Conservation (phyloP, 164 flowering plant genomes). For the Aristolochia contorta region DNA sequence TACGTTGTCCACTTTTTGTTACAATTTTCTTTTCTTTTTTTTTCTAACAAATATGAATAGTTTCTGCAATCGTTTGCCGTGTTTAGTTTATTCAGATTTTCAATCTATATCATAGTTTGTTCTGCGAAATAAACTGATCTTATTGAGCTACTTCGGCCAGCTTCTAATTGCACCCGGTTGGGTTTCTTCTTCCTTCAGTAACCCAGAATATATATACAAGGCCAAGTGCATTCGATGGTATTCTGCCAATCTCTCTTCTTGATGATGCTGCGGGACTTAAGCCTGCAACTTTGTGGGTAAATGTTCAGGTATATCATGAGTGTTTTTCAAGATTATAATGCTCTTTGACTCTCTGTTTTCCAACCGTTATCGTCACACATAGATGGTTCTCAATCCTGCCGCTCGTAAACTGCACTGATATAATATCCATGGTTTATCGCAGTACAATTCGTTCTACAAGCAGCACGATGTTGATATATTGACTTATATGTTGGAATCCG, state of each 20-base stretch:
- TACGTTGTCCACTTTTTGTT: conserved; percentile 20
- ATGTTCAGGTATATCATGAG: conserved; percentile 60
- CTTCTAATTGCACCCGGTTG: background rate
- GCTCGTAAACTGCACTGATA: background rate
- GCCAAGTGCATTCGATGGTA: conserved; percentile 40
- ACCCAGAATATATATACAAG: conserved; percentile 38
- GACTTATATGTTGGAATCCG: conserved; percentile 17
- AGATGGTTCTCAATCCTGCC: background rate
- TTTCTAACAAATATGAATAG: too few species aligned
- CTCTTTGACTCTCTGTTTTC: background rate
- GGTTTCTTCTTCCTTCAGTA: conserved; percentile 26
- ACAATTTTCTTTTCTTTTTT: too few species aligned
- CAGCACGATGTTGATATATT: conserved; percentile 31
- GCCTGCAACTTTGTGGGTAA: conserved; percentile 52
- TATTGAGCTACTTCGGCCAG: background rate
- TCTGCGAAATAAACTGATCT: background rate
- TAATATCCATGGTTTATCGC: conserved; percentile 9
- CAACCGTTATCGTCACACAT: background rate
- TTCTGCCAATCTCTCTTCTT: conserved; percentile 26
- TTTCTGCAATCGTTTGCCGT: background rate
- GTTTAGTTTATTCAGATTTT: background rate
- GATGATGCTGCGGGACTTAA: conserved; percentile 26
- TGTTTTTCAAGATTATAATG: too few species aligned
- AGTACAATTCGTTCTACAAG: conserved; percentile 60
- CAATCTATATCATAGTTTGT: background rate